Conservation (phyloP, 305 asterid genomes). For the Solanum hybrid region DNA sequence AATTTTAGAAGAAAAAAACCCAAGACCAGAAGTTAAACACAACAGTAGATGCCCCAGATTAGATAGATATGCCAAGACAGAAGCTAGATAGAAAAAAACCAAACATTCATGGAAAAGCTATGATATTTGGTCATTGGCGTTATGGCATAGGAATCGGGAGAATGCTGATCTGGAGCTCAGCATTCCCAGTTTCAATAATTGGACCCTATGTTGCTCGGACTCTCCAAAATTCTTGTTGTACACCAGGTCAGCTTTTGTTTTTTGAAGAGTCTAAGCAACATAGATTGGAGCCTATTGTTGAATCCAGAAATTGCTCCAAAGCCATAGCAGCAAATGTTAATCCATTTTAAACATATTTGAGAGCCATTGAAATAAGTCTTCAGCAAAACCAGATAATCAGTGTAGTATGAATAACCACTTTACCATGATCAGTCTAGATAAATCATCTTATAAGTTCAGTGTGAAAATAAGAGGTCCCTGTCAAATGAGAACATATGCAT, state of each 20-base stretch:
- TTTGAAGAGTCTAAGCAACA: neutral
- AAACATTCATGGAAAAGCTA: neutral
- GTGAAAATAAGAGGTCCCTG: neutral
- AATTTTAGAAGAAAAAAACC: neutral
- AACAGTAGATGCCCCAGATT: neutral
- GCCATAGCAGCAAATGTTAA: neutral
- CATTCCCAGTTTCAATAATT: neutral
- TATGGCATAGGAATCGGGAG: neutral
- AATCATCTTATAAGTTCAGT: neutral
- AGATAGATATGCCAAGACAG: neutral
- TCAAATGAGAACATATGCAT: neutral
- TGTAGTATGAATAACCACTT: neutral
- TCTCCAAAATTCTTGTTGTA: neutral
- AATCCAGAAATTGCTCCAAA: neutral
- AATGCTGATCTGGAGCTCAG: neutral
- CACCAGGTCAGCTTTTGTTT: neutral
- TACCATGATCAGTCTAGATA: neutral
- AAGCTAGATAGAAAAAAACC: neutral
- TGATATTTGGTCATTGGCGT: neutral
- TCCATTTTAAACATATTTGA: neutral
- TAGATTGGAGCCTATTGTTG: neutral
- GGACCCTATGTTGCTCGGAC: neutral
- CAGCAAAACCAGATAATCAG: neutral
- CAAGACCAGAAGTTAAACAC: neutral
- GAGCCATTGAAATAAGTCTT: neutral